phyloP scores from a whole-genome alignment of 192 early-diverging fungal genomes.

The Gaertneriomyces semiglobifer region DNA sequence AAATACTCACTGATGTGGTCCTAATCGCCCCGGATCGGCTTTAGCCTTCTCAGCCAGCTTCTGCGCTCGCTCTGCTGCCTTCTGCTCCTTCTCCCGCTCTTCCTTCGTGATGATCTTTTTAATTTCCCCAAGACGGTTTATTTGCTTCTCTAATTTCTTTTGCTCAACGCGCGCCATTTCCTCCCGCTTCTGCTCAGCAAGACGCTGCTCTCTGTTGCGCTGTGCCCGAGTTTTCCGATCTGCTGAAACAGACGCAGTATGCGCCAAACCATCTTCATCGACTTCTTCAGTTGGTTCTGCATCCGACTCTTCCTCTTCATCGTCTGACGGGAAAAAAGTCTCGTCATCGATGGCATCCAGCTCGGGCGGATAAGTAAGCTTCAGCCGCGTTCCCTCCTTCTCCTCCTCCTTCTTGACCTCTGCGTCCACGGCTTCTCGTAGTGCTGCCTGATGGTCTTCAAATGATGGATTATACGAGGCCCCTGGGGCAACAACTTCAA shows the following conservation, averaged over 20 bases:
- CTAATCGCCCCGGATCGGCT: constrained; percentile 27
- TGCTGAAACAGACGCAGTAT: not conserved
- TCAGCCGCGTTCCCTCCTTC: constrained; percentile 25
- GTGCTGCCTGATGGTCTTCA: constrained; percentile 68
- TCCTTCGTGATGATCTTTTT: constrained; percentile 27
- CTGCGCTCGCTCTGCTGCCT: constrained; percentile 18
- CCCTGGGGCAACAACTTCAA: constrained; percentile 76
- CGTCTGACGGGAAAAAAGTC: constrained; percentile 40
- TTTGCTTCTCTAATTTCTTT: constrained; percentile 44
- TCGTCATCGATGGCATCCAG: constrained; percentile 49
- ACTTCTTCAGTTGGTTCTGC: not conserved
- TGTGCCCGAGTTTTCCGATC: constrained; percentile 33
- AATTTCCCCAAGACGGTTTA: constrained; percentile 3
- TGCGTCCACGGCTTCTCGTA: constrained; percentile 44
- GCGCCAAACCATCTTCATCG: not conserved
- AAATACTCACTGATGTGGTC: constrained; percentile 27
- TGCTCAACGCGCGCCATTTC: constrained; percentile 50
- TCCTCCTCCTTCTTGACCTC: constrained; percentile 39
- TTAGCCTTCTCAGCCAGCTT: constrained; percentile 8
- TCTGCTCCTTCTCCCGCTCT: constrained; percentile 8
- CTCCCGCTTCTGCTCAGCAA: constrained; percentile 55
- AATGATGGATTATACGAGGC: constrained; percentile 87
- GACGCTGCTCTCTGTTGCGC: constrained; percentile 51
- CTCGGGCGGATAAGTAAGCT: constrained; percentile 49
- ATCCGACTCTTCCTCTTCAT: constrained; percentile 31